phyloP scores from a whole-genome alignment of 192 early-diverging fungal genomes.

The Coemansia sp. region DNA sequence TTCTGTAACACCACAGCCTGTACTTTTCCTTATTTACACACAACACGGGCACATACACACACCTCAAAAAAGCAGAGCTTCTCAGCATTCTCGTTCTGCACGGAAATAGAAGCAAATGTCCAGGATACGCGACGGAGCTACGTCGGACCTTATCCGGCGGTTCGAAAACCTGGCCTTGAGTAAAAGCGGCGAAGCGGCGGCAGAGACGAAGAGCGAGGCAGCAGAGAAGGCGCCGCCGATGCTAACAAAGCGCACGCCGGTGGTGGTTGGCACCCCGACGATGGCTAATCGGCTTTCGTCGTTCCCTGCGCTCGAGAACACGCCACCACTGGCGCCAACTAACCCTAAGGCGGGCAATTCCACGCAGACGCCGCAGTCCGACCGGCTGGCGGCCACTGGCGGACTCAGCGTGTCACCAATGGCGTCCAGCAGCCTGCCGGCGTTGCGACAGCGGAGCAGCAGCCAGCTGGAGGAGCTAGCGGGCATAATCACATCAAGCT shows the following conservation, averaged over 20 bases:
- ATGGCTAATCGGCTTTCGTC: background rate
- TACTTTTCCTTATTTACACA: background rate
- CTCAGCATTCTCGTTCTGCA: too few relatives aligned
- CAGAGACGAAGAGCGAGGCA: background rate
- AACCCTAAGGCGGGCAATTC: background rate
- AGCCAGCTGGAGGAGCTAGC: conserved; percentile 6
- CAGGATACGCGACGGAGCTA: conserved; percentile 21
- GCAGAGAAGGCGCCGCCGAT: conserved; percentile 12
- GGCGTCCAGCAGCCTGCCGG: background rate
- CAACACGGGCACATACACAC: too few relatives aligned
- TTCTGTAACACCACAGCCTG: background rate
- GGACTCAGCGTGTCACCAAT: conserved; percentile 2
- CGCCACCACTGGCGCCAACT: background rate
- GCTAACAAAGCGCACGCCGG: conserved; percentile 16
- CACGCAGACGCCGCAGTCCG: background rate
- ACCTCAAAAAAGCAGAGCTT: too few relatives aligned
- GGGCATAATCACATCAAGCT: conserved; percentile 1
- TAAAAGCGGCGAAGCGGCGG: background rate
- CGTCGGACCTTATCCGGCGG: conserved; percentile 41
- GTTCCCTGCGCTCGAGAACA: conserved; percentile 9
- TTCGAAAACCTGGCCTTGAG: conserved; percentile 36
- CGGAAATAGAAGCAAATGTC: conserved; percentile 6
- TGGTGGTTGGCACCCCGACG: background rate
- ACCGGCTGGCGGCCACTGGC: background rate
- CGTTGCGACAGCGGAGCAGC: background rate